Percentiles rank a stretch among this genome's conserved stretches.
phyloP scores from a whole-genome alignment of 192 early-diverging fungal species.

The Coemansia sp. region DNA sequence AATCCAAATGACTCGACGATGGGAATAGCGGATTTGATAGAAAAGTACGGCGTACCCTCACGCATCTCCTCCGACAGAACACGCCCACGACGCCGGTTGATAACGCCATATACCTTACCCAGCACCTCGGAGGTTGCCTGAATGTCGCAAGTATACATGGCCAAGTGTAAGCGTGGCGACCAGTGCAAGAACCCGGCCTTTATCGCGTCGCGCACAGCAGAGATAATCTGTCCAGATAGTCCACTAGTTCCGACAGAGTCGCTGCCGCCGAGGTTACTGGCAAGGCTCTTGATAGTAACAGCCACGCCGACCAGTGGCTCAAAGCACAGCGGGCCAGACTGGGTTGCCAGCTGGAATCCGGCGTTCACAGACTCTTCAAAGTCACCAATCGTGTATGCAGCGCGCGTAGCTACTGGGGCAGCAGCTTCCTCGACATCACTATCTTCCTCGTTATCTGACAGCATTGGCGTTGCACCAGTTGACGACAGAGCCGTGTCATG shows the following conservation, averaged over 20 bases:
- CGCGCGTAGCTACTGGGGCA: constrained; percentile 11
- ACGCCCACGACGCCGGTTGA: constrained; percentile 85
- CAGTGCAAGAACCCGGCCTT: constrained; percentile 84
- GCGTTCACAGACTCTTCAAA: constrained; percentile 80
- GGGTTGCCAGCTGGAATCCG: constrained; percentile 93
- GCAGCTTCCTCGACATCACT: constrained; percentile 7
- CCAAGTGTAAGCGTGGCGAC: constrained; percentile 93
- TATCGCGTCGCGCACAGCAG: constrained; percentile 81
- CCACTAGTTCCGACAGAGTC: constrained; percentile 14
- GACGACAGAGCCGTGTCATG: constrained; percentile 20
- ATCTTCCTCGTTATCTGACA: constrained; percentile 40
- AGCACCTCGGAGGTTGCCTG: constrained; percentile 93
- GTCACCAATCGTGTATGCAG: constrained; percentile 56
- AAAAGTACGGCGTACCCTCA: constrained; percentile 97
- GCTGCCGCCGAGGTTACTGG: constrained; percentile 14
- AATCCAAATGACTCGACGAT: constrained; percentile 99
- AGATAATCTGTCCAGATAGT: constrained; percentile 81
- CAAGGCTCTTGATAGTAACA: constrained; percentile 43
- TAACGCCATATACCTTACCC: constrained; percentile 94
- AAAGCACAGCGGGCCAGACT: constrained; percentile 87
- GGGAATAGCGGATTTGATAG: constrained; percentile 82
- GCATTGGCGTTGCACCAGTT: constrained; percentile 30
- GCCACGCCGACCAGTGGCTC: constrained; percentile 89
- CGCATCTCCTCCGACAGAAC: constrained; percentile 95
- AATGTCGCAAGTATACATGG: constrained; percentile 97